Percentiles rank a stretch among this genome's conserved stretches.
phyloP scores from a whole-genome alignment of 306 rosid genomes.

The Ammopiptanthus mongolicus region DNA sequence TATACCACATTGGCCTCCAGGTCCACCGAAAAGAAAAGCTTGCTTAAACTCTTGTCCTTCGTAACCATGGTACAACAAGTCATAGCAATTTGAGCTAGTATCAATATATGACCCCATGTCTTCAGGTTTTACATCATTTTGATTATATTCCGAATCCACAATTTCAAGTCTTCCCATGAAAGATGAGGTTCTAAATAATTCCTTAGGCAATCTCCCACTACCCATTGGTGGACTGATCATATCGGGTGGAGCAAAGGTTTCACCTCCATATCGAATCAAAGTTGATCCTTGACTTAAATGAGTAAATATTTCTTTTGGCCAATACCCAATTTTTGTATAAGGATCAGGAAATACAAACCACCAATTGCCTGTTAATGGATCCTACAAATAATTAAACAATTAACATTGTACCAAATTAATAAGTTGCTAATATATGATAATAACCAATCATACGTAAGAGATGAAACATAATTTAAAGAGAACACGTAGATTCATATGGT shows the following conservation, averaged over 20 bases:
- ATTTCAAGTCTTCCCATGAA: background rate
- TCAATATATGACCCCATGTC: background rate
- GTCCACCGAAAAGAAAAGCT: no score
- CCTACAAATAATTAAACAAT: background rate
- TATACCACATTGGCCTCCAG: no score
- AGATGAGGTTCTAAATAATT: background rate
- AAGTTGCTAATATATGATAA: no score
- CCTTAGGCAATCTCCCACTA: background rate
- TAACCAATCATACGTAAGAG: no score
- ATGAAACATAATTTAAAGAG: no score
- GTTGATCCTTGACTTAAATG: background rate
- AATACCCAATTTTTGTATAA: background rate
- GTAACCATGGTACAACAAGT: no score
- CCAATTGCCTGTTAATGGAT: background rate
- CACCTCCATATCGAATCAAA: background rate
- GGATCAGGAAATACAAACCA: background rate
- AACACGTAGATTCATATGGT: no score
- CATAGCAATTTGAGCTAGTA: no score
- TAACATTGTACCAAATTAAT: no score
- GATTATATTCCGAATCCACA: background rate
- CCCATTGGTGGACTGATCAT: conserved; percentile 7
- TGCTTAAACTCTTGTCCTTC: no score
- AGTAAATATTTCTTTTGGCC: conserved; percentile 12
- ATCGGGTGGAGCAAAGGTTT: background rate
- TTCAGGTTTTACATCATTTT: background rate